Evolutionary conservation across 306 rosid genomes (phyloP), one percentile per base, ranked within the genome.

Genomic region (Ziziphus jujuba): DNA sequence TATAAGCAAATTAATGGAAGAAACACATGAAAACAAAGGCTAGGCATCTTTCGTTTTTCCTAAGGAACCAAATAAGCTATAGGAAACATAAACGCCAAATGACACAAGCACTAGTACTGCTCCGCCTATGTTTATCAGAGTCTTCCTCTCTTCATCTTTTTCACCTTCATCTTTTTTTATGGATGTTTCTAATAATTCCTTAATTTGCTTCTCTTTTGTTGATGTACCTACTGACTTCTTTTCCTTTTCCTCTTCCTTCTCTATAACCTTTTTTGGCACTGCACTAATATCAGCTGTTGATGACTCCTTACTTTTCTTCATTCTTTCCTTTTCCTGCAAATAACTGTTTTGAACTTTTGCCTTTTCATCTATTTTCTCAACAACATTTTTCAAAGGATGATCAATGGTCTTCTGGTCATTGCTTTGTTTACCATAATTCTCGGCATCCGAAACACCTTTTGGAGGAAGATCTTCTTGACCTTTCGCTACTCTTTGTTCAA

Each of bases 31-130:
- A 28, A 28, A 28, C 33, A 28, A 28, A 28, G 33, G 4, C 33
- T 28, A 28, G 33, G 33, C 51, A 47, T 47, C 11, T 47, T 7
- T 47, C 1, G 19, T 10, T 47, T 47, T 47, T 47, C 51, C 51
- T 7, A 17, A 47, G 11, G 33, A 38, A 3, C 52, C 25, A 21
- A 62, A 62, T 28, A 28, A 28, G 67, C 15, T 17, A 22, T 16
- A 62, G 14, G 67, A 33, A 62, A 48, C 34, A 45, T 62, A 62
- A 8, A n/a, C 67, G 21, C 67, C 67, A 24, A 62, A 35, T 4
- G 52, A 49, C 15, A 62, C 24, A 45, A 62, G 23, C 15, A 62
- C 54, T 14, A 62, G 1, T 8, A 43, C 31, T 10, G 54, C 67
- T n/a, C 31, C 67, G n/a, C 67, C 67, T 16, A 62, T 23, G 22